These are phyloP conservation scores for Plasmodium ovale DNA, from an alignment of 169 alveolate species.

Conservation along the genomic window DNA sequence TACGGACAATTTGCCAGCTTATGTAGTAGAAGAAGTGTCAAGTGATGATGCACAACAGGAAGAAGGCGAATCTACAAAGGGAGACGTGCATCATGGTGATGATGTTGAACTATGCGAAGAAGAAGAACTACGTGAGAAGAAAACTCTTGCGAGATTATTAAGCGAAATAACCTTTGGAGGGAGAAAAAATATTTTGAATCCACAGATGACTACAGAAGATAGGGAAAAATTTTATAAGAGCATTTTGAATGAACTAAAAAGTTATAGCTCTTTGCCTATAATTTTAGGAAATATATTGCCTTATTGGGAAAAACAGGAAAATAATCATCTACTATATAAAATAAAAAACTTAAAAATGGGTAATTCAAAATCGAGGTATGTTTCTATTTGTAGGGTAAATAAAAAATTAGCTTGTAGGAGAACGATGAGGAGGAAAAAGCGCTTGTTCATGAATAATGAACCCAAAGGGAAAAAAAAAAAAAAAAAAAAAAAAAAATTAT, in stretches of 20 bases:
- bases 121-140: slow-evolving; percentile 44
- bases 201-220: slow-evolving; percentile 36
- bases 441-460: neutral
- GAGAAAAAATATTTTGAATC: slow-evolving; percentile 11
- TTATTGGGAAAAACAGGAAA: slow-evolving; percentile 43
- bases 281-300: slow-evolving; percentile 74
- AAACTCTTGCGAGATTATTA: slow-evolving; percentile 57
- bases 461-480: slow-evolving; percentile 3
- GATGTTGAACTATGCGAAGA: neutral
- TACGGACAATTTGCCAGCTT: neutral
- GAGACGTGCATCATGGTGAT: neutral
- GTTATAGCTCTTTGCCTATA: slow-evolving; percentile 51
- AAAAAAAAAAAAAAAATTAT: slow-evolving; percentile 19
- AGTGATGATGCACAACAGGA: slow-evolving; percentile 17
- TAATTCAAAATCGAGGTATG: slow-evolving; percentile 41
- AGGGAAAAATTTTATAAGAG: slow-evolving; percentile 56
- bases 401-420: slow-evolving; percentile 21
- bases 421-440: slow-evolving; percentile 12
- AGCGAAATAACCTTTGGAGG: slow-evolving; percentile 69
- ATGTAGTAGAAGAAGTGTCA: neutral
- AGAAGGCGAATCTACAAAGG: too few relatives aligned
- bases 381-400: slow-evolving; percentile 26
- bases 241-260: slow-evolving; percentile 66
- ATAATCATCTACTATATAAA: slow-evolving; percentile 31
- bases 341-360: slow-evolving; percentile 31